These are phyloP conservation scores for Moniliella sp. DNA, from an alignment of 1,284 basidiomycete genomes.

Conservation along the genomic window DNA sequence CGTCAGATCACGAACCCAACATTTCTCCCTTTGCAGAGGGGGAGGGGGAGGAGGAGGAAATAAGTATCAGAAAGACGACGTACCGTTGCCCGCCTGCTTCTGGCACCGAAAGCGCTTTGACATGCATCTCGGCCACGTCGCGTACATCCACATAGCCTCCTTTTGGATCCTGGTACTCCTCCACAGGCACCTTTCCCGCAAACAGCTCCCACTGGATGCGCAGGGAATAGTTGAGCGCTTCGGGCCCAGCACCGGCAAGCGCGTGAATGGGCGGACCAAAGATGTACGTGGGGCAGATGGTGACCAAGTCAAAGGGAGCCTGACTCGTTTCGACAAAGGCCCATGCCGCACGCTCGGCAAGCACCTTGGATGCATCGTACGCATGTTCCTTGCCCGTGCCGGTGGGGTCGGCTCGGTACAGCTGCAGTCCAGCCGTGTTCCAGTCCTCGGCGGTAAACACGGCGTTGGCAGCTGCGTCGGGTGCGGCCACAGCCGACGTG, in stretches of 20 bases:
- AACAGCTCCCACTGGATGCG: conserved; percentile 34
- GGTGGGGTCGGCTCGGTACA: conserved; percentile 38
- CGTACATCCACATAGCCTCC: conserved; percentile 45
- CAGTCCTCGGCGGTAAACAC: conserved; percentile 43
- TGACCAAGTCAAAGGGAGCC: conserved; percentile 13
- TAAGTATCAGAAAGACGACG: no score
- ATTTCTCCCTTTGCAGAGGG: no score
- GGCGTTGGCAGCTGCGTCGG: not conserved
- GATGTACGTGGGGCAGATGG: conserved; percentile 8
- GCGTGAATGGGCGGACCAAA: conserved; percentile 41
- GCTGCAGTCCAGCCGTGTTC: no score
- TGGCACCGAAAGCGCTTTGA: conserved; percentile 40
- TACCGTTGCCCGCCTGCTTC: conserved; percentile 46
- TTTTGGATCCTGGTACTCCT: conserved; percentile 10
- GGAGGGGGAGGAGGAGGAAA: no score
- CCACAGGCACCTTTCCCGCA: conserved; percentile 32
- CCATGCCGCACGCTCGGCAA: conserved; percentile 45
- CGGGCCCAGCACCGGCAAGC: conserved; percentile 36
- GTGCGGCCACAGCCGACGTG: conserved; percentile 37
- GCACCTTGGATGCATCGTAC: conserved; percentile 41
- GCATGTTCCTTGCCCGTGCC: conserved; percentile 34
- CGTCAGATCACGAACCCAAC: no score
- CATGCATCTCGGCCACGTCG: conserved; percentile 45
- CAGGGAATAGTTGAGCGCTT: conserved; percentile 43
- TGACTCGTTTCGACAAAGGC: conserved; percentile 8